These are phyloP conservation scores for Kuraishia cidri DNA, from an alignment of 805 yeast genomes.

Conservation along the genomic window DNA sequence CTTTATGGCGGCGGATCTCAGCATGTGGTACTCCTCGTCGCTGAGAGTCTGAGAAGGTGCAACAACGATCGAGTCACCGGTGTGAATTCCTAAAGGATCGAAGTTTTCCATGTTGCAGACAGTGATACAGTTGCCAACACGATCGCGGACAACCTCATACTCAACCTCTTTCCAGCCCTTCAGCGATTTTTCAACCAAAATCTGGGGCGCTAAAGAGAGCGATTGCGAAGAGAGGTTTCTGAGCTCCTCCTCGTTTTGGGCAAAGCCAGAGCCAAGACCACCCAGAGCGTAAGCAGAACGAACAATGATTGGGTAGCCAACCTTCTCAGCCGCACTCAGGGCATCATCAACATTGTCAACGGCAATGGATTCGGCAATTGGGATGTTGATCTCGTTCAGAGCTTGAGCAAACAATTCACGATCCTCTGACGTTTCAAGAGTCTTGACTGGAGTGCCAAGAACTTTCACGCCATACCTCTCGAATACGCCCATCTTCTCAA, in stretches of 20 bases:
- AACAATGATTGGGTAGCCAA: constrained; percentile 94
- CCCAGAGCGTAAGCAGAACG: constrained; percentile 97
- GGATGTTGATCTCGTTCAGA: constrained; percentile 87
- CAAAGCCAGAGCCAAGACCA: constrained; percentile 97
- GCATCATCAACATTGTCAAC: constrained; percentile 93
- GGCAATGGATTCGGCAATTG: constrained; percentile 95
- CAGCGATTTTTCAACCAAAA: constrained; percentile 90
- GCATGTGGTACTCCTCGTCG: constrained; percentile 97
- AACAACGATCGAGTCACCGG: constrained; percentile 98
- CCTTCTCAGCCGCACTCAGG: constrained; percentile 73
- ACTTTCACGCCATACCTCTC: constrained; percentile 89
- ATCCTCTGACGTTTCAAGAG: constrained; percentile 95
- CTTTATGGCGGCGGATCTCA: constrained; percentile 94
- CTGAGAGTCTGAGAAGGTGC: constrained; percentile 98
- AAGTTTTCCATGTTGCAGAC: constrained; percentile 99
- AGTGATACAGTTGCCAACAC: constrained; percentile 94
- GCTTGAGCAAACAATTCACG: constrained; percentile 96
- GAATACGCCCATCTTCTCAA: constrained; percentile 91
- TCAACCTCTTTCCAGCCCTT: constrained; percentile 99
- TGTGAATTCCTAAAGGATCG: constrained; percentile 96
- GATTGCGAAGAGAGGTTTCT: constrained; percentile 86
- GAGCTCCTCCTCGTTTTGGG: constrained; percentile 73
- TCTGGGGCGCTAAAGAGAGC: constrained; percentile 86
- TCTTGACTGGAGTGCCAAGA: constrained; percentile 93
- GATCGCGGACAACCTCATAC: constrained; percentile 96